Evolutionary conservation across 768 basidiomycete genomes (phyloP).

Genomic region (Mycena floridula): DNA sequence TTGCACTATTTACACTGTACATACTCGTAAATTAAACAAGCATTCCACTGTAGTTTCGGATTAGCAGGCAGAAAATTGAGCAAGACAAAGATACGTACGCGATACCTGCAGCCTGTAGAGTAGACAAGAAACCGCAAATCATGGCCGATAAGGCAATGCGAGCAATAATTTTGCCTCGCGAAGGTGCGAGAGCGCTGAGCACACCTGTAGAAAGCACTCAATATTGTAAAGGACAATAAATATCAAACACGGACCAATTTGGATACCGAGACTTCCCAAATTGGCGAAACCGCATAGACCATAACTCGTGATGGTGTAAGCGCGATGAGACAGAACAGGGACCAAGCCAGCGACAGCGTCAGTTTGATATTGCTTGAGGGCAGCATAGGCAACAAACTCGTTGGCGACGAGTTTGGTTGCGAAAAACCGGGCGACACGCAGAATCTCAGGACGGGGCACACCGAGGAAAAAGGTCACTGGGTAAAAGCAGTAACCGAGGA

Average conservation of each 20-base stretch:
- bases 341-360: slow-evolving; percentile 13
- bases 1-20: background rate
- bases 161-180: slow-evolving; percentile 66
- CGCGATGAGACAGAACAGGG: slow-evolving; percentile 61
- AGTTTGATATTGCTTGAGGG: slow-evolving; percentile 45
- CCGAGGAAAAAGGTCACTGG: slow-evolving; percentile 79
- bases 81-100: slow-evolving; percentile 32
- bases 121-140: slow-evolving; percentile 64
- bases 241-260: background rate
- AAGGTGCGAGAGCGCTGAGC: slow-evolving; percentile 61
- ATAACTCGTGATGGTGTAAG: slow-evolving; percentile 80
- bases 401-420: slow-evolving; percentile 86
- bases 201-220: slow-evolving; percentile 52
- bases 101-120: slow-evolving; percentile 53
- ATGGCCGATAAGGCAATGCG: slow-evolving; percentile 62
- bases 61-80: slow-evolving; percentile 17
- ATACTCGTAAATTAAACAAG: slow-evolving; percentile 24
- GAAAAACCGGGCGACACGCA: slow-evolving; percentile 73
- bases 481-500: slow-evolving; percentile 85
- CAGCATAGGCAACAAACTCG: slow-evolving; percentile 75
- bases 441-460: slow-evolving; percentile 76
- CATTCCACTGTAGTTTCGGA: slow-evolving; percentile 35
- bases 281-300: slow-evolving; percentile 92
- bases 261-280: slow-evolving; percentile 8
- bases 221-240: background rate